Conservation (phyloP, 306 rosid genomes). For the Vicia sativa region DNA sequence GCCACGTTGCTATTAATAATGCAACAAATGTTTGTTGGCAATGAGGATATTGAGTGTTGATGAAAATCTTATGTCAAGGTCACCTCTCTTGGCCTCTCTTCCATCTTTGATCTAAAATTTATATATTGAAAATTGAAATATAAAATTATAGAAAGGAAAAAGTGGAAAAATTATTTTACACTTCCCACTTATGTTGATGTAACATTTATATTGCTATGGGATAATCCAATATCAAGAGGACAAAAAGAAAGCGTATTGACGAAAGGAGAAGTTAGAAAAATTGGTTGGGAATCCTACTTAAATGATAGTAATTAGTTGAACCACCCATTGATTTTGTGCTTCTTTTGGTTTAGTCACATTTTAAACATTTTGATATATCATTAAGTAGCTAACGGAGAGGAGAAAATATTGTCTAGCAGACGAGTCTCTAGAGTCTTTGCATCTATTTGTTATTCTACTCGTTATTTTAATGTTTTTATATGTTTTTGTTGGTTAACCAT, state of each 20-base stretch:
- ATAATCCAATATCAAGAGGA: slow-evolving; percentile 77
- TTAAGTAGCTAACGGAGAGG: slow-evolving; percentile 9
- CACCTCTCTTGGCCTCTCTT: slow-evolving; percentile 1
- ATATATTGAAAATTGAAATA: neutral
- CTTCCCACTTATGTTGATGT: slow-evolving; percentile 13
- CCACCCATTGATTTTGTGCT: slow-evolving; percentile 12
- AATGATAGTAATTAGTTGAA: slow-evolving; percentile 31
- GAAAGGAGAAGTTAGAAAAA: slow-evolving; percentile 66
- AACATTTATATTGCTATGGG: slow-evolving; percentile 42
- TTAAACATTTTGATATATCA: slow-evolving; percentile 27
- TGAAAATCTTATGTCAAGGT: slow-evolving; percentile 63
- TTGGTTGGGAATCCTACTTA: slow-evolving; percentile 72
- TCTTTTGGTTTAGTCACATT: slow-evolving; percentile 5
- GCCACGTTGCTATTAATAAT: slow-evolving; percentile 82
- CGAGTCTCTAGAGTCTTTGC: neutral
- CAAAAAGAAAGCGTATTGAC: slow-evolving; percentile 56
- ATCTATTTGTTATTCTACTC: neutral
- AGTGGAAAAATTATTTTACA: neutral
- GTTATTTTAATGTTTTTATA: neutral
- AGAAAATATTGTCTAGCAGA: slow-evolving; percentile 3
- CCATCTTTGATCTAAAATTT: neutral
- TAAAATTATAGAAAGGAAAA: slow-evolving; percentile 10
- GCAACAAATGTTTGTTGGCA: slow-evolving; percentile 80
- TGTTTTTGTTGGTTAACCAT: neutral
- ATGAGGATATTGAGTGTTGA: slow-evolving; percentile 61